Conservation (phyloP, 441 rosid genomes). For the Arabidopsis lyrata region DNA sequence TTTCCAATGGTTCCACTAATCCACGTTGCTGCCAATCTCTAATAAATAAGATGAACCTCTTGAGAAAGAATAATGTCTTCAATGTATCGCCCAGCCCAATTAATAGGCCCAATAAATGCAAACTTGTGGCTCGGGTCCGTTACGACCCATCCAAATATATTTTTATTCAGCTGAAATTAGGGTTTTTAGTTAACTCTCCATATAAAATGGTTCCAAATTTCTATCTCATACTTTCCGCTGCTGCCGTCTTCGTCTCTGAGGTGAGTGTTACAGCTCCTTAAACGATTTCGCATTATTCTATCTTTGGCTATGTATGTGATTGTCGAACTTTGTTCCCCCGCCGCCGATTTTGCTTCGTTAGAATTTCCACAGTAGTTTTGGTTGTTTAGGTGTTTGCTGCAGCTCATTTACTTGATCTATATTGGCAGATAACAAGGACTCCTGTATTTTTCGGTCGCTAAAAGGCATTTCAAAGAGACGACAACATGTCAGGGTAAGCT, state of each 20-base stretch:
- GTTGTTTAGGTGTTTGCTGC: background rate
- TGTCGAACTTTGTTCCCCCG: background rate
- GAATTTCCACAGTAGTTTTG: background rate
- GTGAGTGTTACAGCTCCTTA: slow-evolving; percentile 13
- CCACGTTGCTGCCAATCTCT: background rate
- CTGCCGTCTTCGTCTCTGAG: slow-evolving; percentile 44
- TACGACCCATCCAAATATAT: background rate
- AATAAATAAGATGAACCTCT: background rate
- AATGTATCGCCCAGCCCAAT: background rate
- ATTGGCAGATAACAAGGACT: slow-evolving; percentile 32
- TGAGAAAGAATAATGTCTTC: background rate
- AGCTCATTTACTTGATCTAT: slow-evolving; percentile 9
- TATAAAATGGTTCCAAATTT: slow-evolving; percentile 32
- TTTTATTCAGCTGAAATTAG: slow-evolving; percentile 15
- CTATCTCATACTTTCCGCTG: slow-evolving; percentile 24
- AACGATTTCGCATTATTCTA: background rate
- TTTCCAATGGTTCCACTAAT: background rate
- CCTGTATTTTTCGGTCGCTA: background rate
- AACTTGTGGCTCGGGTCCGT: background rate
- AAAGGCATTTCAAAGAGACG: slow-evolving; percentile 25
- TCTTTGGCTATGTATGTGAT: background rate
- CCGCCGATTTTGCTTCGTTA: background rate
- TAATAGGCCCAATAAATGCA: background rate
- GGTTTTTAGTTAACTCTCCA: slow-evolving; percentile 21
- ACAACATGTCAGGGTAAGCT: slow-evolving; percentile 46